Percentiles rank a stretch among this genome's conserved stretches.
These are phyloP conservation scores for Saccharomyces uvarum DNA, from an alignment of 1,139 yeast species.

Conservation along the genomic window DNA sequence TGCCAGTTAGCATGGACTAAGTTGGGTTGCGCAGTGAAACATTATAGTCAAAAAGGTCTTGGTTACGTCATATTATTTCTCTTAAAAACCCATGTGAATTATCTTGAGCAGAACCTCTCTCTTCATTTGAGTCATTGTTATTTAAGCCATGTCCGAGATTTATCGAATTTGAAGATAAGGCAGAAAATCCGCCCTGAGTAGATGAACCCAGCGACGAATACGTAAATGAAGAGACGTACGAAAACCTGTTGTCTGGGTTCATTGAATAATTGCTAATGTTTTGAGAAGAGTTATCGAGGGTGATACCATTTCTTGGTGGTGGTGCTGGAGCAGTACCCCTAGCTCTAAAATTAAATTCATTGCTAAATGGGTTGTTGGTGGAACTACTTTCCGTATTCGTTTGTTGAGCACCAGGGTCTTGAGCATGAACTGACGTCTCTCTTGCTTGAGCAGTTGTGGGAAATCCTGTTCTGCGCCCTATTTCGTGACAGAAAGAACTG, in stretches of 20 bases:
- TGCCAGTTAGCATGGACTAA: neutral
- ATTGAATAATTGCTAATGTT: neutral
- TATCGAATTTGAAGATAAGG: slow-evolving; percentile 9
- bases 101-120: neutral
- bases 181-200: slow-evolving; percentile 4
- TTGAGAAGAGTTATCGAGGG: neutral
- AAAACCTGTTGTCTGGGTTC: slow-evolving; percentile 6
- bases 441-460: neutral
- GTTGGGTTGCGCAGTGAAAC: neutral
- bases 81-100: slow-evolving; percentile 13
- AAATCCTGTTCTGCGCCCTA: neutral
- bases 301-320: slow-evolving; percentile 5
- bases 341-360: slow-evolving; percentile 16
- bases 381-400: slow-evolving; percentile 3
- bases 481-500: neutral
- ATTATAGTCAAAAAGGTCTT: neutral
- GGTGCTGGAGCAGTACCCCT: slow-evolving; percentile 9
- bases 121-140: neutral
- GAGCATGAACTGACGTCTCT: neutral
- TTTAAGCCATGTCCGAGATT: slow-evolving; percentile 4
- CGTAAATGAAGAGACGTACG: slow-evolving; percentile 10
- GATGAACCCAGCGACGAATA: slow-evolving; percentile 9
- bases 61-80: slow-evolving; percentile 9
- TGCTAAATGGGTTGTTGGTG: slow-evolving; percentile 14
- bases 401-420: neutral